Percentiles rank a stretch among this genome's conserved stretches.
phyloP scores from a whole-genome alignment of 345 rosid genomes.

The Eucalyptus polybractea region DNA sequence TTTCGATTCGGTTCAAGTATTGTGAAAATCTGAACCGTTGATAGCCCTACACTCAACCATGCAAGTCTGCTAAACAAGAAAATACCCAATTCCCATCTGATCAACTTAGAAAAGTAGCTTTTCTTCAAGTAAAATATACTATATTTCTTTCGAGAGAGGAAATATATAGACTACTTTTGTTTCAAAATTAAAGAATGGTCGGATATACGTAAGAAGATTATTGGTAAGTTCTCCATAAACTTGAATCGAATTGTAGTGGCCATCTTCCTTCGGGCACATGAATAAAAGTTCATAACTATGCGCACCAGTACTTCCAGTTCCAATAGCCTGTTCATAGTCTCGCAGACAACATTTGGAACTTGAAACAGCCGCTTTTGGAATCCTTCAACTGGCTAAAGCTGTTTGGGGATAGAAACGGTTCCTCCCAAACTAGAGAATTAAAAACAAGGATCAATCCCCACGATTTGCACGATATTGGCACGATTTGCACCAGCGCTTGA shows the following conservation, averaged over 20 bases:
- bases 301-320: not conserved
- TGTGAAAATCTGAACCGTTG: not conserved
- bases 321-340: not conserved
- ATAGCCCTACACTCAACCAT: not conserved
- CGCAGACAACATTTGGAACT: not conserved
- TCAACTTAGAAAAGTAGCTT: not conserved
- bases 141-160: not conserved
- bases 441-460: not conserved
- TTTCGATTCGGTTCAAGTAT: too few relatives aligned
- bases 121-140: not conserved
- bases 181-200: not conserved
- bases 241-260: not conserved
- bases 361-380: not conserved
- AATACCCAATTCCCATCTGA: not conserved
- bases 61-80: not conserved
- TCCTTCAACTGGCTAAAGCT: not conserved
- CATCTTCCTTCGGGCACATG: not conserved
- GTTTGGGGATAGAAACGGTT: not conserved
- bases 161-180: not conserved
- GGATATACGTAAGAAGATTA: not conserved
- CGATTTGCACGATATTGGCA: not conserved
- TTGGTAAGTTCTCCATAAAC: not conserved
- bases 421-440: not conserved
- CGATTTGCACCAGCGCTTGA: not conserved
- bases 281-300: not conserved